These are phyloP conservation scores for Penicillium sp. DNA, from an alignment of 2,329 filamentous ascomycete genomes.

Conservation along the genomic window DNA sequence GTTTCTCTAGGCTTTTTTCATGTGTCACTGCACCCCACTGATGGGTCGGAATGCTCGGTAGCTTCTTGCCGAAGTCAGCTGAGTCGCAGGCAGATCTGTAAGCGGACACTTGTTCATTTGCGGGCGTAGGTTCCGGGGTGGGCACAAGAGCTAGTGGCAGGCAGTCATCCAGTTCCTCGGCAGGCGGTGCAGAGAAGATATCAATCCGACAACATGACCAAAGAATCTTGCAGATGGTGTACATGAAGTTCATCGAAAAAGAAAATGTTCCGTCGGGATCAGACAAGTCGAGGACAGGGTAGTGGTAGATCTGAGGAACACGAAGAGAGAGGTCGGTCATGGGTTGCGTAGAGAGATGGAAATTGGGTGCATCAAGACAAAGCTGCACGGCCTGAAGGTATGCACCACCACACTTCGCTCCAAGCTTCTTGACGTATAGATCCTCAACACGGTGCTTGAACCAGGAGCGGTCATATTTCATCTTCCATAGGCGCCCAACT, in stretches of 20 bases:
- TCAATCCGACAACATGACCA: conserved; percentile 46
- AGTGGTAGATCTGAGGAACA: conserved; percentile 42
- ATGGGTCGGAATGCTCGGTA: conserved; percentile 12
- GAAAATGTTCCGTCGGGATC: conserved; percentile 42
- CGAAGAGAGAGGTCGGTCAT: conserved; percentile 43
- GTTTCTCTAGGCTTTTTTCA: conserved; percentile 31
- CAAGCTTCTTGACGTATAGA: conserved; percentile 62
- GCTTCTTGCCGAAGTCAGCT: conserved; percentile 19
- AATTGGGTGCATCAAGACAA: conserved; percentile 60
- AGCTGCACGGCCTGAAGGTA: conserved; percentile 64
- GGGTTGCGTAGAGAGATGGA: conserved; percentile 42
- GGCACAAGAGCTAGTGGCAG: conserved; percentile 43
- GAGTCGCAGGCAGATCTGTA: conserved; percentile 15
- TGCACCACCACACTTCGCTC: conserved; percentile 62
- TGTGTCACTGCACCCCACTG: conserved; percentile 22
- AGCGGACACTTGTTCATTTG: conserved; percentile 20
- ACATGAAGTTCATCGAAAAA: conserved; percentile 47
- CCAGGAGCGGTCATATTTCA: conserved; percentile 62
- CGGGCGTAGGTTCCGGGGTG: conserved; percentile 28
- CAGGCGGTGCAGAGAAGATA: conserved; percentile 41
- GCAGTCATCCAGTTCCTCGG: conserved; percentile 43
- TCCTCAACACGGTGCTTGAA: conserved; percentile 66
- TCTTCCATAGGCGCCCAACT: conserved; percentile 62
- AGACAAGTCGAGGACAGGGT: conserved; percentile 44
- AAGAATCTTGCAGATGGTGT: conserved; percentile 43